Evolutionary conservation across 768 basidiomycete species (phyloP), one percentile per base, ranked within the genome.

Genomic region (Arthromyces matolae): DNA sequence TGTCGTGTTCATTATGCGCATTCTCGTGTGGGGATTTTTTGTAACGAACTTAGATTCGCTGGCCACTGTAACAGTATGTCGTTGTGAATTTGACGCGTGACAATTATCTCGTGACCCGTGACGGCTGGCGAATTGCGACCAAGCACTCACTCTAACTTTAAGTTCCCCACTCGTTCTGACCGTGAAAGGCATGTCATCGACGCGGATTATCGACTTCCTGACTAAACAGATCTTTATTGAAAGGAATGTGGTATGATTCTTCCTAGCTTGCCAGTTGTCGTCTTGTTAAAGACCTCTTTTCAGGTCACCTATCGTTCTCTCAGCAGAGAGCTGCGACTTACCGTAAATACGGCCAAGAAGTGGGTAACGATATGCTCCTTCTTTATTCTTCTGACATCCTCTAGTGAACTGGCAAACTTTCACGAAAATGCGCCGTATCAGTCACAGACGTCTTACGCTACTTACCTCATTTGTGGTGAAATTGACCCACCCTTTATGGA

Each of bases 271-370:
- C n/a, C n/a, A n/a, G n/a, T n/a, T n/a, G n/a, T n/a, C n/a, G n/a
- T n/a, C n/a, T n/a, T n/a, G n/a, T n/a, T n/a, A n/a, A n/a, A n/a
- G n/a, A n/a, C n/a, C 8, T 25, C 8, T 20, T 16, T n/a, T 1
- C 50, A 91, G 89, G 86, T 92, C 49, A 92, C 89, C 4, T 92
- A 80, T 63, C 78, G 89, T 29, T 82, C 79, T 4, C 71, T 92
- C 40, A 90, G 89, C 57, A 77, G 86, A 53, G 79, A 78, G 32
- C 72, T 88, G 35, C 71, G 72, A 0, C 72, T 91, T 44, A 84
- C 90, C 57, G 87, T 90, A 58, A 87, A 89, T 63, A 67, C 67
- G 29, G 89, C 89, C 16, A 92, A 90, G 62, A 85, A 82, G 89
- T 90, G 50, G 58, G 76, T 41, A 14, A n/a, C 20, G 27, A 8